Evolutionary conservation across 352 stramenopile genomes (phyloP), one percentile per base, ranked within the genome.

Genomic region (Pilasporangium apinafurcum): DNA sequence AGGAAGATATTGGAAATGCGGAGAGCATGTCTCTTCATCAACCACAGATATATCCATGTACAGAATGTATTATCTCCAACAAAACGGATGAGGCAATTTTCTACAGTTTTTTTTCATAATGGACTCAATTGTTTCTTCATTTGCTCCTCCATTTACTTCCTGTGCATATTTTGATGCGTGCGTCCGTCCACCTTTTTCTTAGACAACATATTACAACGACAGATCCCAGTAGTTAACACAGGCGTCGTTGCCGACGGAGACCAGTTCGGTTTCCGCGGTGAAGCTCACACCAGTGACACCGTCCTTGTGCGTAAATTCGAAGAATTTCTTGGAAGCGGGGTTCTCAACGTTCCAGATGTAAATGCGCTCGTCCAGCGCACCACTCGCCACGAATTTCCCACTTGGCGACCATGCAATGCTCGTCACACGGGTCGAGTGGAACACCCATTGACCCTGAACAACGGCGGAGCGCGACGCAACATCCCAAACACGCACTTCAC

Each of bases 291-390:
- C 67, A 1, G 70, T 92, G 36, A 86, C 76, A 32, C 80, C 80
- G 34, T 92, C 80, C 53, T 89, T 86, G 73, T 92, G 80, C 37
- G 80, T 58, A 56, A 87, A 88, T 12, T 89, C 74, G 40, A 90
- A 86, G 12, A 54, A 60, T 39, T 63, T 67, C 56, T 86, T 88
- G 18, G 68, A 70, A 58, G 57, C 65, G 14, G 75, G 74, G 39
- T 59, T 88, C 48, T 81, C 72, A 7, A 97, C 62, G 57, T 83
- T 95, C 95, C 95, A 99, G 16, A 98, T 76, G 66, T 97, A 98
- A 48, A 99, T 93, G 43, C 88, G 90, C 52, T 98, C 95, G 60
- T 99, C 95, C 16, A 94, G 74, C 33, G 92, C 91, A 7, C 92
- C 88, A 48, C 86, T 97, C 10, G 84, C 95, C 6, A 99, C 56